Conservation (phyloP, 495 filamentous ascomycete species). For the Coniosporium apollinis region DNA sequence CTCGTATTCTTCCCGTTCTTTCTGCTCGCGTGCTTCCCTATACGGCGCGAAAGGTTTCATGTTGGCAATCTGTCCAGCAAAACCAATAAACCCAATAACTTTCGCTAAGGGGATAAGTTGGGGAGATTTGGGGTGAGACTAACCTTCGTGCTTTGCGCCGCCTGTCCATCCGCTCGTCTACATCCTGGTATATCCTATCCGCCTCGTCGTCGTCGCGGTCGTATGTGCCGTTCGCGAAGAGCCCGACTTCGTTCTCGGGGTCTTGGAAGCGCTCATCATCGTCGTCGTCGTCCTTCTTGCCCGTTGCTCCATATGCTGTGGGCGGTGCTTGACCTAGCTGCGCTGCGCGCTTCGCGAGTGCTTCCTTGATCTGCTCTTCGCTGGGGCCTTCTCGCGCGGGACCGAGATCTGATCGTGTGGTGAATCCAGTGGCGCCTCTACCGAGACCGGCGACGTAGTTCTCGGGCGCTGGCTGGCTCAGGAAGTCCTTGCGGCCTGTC, state of each 20-base stretch:
- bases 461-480: conserved; percentile 80
- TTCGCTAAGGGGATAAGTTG: conserved; percentile 12
- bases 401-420: conserved; percentile 89
- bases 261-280: conserved; percentile 78
- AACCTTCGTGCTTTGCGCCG: conserved; percentile 79
- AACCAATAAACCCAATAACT: conserved; percentile 47
- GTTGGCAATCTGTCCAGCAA: conserved; percentile 81
- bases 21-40: conserved; percentile 89
- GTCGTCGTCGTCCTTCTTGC: conserved; percentile 58
- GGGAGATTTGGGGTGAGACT: conserved; percentile 29
- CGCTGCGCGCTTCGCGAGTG: conserved; percentile 78
- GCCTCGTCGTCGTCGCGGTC: conserved; percentile 96
- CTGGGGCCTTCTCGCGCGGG: conserved; percentile 92
- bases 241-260: conserved; percentile 88
- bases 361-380: conserved; percentile 96
- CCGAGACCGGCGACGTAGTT: conserved; percentile 98
- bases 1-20: conserved; percentile 89
- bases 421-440: conserved; percentile 95
- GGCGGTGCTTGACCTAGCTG: conserved; percentile 67
- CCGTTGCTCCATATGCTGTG: conserved; percentile 57
- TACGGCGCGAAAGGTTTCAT: conserved; percentile 39
- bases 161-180: conserved; percentile 93
- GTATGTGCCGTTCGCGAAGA: conserved; percentile 87
- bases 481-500: conserved; percentile 71
- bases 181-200: conserved; percentile 82